phyloP scores from a whole-genome alignment of 495 filamentous ascomycete genomes.

The Penicillium ucsense region DNA sequence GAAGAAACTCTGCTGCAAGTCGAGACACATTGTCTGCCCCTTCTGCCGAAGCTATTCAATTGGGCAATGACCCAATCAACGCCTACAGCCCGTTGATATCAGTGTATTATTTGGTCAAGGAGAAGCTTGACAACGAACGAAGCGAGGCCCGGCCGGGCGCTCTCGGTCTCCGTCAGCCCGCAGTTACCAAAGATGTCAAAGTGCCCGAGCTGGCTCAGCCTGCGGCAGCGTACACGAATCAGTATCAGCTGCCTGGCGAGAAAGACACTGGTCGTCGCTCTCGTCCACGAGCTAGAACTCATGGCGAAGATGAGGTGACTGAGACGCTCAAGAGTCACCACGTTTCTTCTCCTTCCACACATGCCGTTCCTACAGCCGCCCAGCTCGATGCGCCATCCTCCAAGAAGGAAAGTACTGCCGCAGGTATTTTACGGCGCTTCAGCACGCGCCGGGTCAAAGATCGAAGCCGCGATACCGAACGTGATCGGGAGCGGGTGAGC shows the following conservation, averaged over 20 bases:
- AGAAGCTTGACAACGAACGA: conserved; percentile 82
- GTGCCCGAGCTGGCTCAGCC: conserved; percentile 72
- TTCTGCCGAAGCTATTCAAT: conserved; percentile 71
- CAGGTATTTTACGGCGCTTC: conserved; percentile 78
- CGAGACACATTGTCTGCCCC: conserved; percentile 80
- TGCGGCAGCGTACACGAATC: conserved; percentile 86
- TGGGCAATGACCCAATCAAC: conserved; percentile 83
- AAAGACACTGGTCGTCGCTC: conserved; percentile 67
- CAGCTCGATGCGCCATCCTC: conserved; percentile 47
- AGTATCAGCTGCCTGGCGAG: conserved; percentile 78
- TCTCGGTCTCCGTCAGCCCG: conserved; percentile 41
- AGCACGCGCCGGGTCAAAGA: conserved; percentile 71
- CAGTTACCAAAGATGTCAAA: conserved; percentile 45
- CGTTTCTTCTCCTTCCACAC: conserved; percentile 40
- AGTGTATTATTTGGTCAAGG: conserved; percentile 89
- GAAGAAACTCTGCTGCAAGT: conserved; percentile 75
- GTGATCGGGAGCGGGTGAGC: conserved; percentile 37
- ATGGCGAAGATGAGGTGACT: conserved; percentile 86
- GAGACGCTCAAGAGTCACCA: conserved; percentile 68
- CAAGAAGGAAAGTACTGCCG: conserved; percentile 82
- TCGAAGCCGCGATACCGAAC: conserved; percentile 38
- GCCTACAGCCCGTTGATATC: conserved; percentile 90
- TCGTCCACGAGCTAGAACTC: conserved; percentile 78
- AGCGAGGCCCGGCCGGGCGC: conserved; percentile 53
- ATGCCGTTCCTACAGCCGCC: conserved; percentile 44